These are phyloP conservation scores for Solanum chacoense DNA, from an alignment of 305 asterid species.

Conservation along the genomic window DNA sequence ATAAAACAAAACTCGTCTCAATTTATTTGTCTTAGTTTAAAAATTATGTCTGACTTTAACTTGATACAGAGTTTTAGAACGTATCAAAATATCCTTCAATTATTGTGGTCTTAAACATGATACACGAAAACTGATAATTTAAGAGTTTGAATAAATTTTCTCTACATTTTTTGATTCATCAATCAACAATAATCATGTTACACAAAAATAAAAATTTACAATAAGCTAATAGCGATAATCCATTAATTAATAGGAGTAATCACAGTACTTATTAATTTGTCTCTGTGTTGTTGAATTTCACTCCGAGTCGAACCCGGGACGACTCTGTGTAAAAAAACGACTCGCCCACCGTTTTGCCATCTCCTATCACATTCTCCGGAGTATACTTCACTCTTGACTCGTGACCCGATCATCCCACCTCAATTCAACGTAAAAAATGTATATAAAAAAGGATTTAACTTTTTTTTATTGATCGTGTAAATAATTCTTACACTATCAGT, in stretches of 20 bases:
- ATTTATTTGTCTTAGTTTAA: background rate
- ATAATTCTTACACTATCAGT: background rate
- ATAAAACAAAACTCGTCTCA: rapidly evolving
- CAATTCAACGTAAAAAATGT: background rate
- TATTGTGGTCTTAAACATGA: background rate
- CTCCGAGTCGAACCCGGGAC: slow-evolving; percentile 47
- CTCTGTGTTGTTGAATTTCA: background rate
- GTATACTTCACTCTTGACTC: slow-evolving; percentile 7
- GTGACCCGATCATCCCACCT: too few relatives aligned
- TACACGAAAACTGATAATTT: too few relatives aligned
- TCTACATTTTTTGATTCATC: slow-evolving; percentile 1
- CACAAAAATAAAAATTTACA: background rate
- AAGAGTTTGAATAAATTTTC: background rate
- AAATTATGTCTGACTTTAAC: too few relatives aligned
- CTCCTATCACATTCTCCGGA: slow-evolving; percentile 25
- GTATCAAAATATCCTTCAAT: too few relatives aligned
- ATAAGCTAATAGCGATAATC: background rate
- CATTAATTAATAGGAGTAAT: background rate
- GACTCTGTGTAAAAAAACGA: slow-evolving; percentile 44
- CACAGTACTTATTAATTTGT: background rate
- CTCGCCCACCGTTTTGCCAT: slow-evolving; percentile 62
- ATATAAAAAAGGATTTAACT: background rate
- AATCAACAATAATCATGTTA: slow-evolving; percentile 7
- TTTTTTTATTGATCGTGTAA: background rate
- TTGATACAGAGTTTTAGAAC: too few relatives aligned